Evolutionary conservation across 768 basidiomycete species (phyloP).

Genomic region (Rhodotorula taiwanensis): DNA sequence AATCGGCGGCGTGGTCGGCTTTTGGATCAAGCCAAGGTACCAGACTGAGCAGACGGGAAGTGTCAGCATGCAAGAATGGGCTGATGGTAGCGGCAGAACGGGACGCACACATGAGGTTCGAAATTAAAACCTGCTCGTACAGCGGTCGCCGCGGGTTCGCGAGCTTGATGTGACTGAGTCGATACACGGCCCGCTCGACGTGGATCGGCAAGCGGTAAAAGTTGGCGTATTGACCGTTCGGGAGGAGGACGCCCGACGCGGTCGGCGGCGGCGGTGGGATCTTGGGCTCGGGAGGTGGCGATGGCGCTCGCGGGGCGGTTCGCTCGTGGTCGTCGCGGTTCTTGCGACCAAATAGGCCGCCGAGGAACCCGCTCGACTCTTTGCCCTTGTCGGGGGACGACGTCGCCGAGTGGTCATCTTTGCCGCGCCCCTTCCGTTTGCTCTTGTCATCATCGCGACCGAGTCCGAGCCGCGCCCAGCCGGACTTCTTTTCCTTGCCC

Average conservation of each 20-base stretch:
- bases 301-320: slow-evolving; percentile 16
- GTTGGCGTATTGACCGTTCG: slow-evolving; percentile 43
- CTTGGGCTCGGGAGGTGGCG: slow-evolving; percentile 15
- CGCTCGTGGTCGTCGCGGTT: slow-evolving; percentile 64
- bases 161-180: slow-evolving; percentile 95
- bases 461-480: slow-evolving; percentile 49
- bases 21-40: slow-evolving; percentile 97
- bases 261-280: slow-evolving; percentile 40
- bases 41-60: slow-evolving; percentile 63
- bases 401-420: slow-evolving; percentile 26
- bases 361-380: slow-evolving; percentile 71
- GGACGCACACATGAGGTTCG: slow-evolving; percentile 45
- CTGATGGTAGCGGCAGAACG: background rate
- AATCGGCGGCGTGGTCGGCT: slow-evolving; percentile 56
- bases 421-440: slow-evolving; percentile 44
- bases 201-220: slow-evolving; percentile 82
- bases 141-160: slow-evolving; percentile 93
- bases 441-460: slow-evolving; percentile 48
- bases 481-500: slow-evolving; percentile 65
- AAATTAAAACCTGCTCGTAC: slow-evolving; percentile 75
- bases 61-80: slow-evolving; percentile 52
- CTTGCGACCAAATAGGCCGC: slow-evolving; percentile 76
- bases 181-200: slow-evolving; percentile 94
- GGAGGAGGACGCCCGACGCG: slow-evolving; percentile 42
- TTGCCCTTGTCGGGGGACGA: slow-evolving; percentile 18